Evolutionary conservation across 2,329 filamentous ascomycete genomes (phyloP).

Genomic region (Hymenoscyphus infarciens): DNA sequence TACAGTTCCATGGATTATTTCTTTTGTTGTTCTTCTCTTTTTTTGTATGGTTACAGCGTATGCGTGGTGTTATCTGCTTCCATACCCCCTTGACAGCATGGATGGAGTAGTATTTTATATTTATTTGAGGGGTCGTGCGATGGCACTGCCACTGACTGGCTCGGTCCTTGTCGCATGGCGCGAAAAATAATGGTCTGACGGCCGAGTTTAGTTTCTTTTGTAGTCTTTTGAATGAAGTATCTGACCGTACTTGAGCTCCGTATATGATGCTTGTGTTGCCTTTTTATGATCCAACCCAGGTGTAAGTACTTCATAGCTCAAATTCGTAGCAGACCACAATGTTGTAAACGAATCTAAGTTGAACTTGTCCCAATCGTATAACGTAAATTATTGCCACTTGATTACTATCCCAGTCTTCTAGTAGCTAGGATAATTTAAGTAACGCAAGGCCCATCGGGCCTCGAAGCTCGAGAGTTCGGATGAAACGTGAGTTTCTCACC

Average conservation of each 20-base stretch:
- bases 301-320: neutral
- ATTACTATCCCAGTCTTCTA: no score
- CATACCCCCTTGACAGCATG: slow-evolving; percentile 6
- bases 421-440: no score
- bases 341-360: no score
- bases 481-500: no score
- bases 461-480: no score
- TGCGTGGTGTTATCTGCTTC: slow-evolving; percentile 17
- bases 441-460: no score
- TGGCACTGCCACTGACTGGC: no score
- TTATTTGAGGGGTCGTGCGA: no score
- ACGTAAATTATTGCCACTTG: no score
- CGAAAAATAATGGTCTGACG: neutral
- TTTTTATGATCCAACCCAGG: neutral
- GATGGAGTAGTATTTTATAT: slow-evolving; percentile 8
- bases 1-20: no score
- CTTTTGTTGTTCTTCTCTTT: neutral
- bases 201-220: slow-evolving; percentile 1
- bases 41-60: slow-evolving; percentile 13
- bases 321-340: neutral
- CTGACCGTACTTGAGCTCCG: neutral
- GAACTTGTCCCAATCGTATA: no score
- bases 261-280: neutral
- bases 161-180: no score
- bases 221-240: slow-evolving; percentile 4